Evolutionary conservation across 192 early-diverging fungal species (phyloP), one percentile per base, ranked within the genome.

Genomic region (Podochytrium sp.): DNA sequence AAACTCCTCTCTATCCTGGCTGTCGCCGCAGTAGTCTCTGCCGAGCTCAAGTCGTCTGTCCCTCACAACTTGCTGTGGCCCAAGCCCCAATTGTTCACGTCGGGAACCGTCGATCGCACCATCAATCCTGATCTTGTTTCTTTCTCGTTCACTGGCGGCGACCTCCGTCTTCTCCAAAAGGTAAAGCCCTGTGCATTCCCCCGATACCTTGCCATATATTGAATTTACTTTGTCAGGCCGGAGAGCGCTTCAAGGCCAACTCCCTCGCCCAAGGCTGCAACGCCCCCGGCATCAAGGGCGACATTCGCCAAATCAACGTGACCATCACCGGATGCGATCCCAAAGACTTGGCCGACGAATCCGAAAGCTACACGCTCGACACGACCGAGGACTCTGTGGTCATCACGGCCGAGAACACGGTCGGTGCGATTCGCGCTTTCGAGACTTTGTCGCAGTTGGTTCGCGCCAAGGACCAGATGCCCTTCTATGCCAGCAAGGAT

Each of bases 381-480:
- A 43, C 49, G 18, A 1, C 30, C 7, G 57, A 20, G 2, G 34
- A 23, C 1, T 50, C 56, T 20, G 58, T 60, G 2, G 40, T 35
- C 7, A 82, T 93, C 59, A 80, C 74, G 27, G 84, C 93, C 5
- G 75, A 80, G 32, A 89, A 87, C 3, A 77, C 86, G 42, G 88
- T 84, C 39, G 93, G 93, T 27, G 93, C 92, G 7, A 66, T 93
- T 43, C 89, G 89, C 47, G 91, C 81, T 10, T 78, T 93, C 7
- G 89, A 91, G 74, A 92, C 91, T 6, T 86, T 90, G 56, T 85
- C 88, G 30, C 93, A 94, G 71, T 59, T 94, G 32, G 49, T 92
- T 51, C 76, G 27, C 37, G 25, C 61, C 18, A 32, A 12, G 6
- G 18, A 57, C 56, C 27, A 37, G 37, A 7, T 47, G 0, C 57